Conservation (phyloP, 1,284 basidiomycete species). For the Peniophora sp. region DNA sequence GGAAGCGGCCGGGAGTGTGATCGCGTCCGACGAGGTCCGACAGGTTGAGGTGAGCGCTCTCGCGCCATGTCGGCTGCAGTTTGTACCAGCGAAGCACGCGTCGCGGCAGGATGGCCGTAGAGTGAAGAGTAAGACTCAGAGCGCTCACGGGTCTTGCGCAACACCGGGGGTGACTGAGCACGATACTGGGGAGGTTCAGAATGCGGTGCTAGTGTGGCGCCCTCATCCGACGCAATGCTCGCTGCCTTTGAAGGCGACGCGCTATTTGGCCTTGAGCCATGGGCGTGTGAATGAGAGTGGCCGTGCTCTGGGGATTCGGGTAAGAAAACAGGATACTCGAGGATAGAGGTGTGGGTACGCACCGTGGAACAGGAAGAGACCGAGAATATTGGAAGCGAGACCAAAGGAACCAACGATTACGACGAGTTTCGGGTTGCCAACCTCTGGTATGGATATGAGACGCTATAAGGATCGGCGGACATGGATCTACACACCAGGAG, state of each 20-base stretch:
- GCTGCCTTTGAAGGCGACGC: constrained; percentile 17
- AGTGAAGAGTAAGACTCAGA: constrained; percentile 53
- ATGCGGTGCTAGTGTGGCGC: neutral
- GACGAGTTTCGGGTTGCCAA: constrained; percentile 81
- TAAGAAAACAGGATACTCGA: constrained; percentile 3
- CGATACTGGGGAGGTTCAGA: neutral
- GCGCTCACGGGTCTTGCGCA: constrained; percentile 25
- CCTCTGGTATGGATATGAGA: constrained; percentile 50
- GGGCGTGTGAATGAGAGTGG: constrained; percentile 49
- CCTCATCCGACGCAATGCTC: constrained; percentile 16
- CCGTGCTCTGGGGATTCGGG: constrained; percentile 70
- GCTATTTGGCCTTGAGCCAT: constrained; percentile 11
- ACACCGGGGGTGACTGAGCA: constrained; percentile 3
- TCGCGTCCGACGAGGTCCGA: constrained; percentile 21
- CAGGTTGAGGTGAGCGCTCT: constrained; percentile 43
- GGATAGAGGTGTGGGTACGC: constrained; percentile 16
- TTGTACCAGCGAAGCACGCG: constrained; percentile 82
- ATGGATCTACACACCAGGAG: constrained; percentile 56
- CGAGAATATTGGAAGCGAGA: constrained; percentile 87
- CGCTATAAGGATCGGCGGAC: neutral
- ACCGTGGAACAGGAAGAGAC: constrained; percentile 95
- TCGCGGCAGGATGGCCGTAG: constrained; percentile 81
- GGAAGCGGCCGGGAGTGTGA: constrained; percentile 22
- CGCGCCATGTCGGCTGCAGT: constrained; percentile 77
- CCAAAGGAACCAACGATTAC: constrained; percentile 90